These are phyloP conservation scores for Mortierella antarctica DNA, from an alignment of 192 early-diverging fungal species.

Conservation along the genomic window DNA sequence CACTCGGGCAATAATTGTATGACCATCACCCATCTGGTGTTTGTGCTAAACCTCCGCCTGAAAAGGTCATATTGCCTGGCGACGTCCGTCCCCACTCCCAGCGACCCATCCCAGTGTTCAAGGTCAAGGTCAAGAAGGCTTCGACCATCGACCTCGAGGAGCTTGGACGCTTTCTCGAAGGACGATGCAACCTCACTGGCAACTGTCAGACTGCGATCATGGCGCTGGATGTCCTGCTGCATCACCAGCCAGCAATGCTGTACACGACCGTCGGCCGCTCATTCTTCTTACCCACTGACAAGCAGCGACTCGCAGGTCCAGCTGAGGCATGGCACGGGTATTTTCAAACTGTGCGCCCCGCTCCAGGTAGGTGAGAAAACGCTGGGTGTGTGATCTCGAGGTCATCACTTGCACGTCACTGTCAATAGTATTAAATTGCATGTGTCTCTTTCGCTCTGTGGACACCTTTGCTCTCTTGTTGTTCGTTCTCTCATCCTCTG, in stretches of 20 bases:
- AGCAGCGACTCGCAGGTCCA: conserved; percentile 64
- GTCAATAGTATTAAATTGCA: too few relatives aligned
- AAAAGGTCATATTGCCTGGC: conserved; percentile 46
- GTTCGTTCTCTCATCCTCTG: too few relatives aligned
- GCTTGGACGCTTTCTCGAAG: conserved; percentile 61
- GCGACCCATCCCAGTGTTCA: conserved; percentile 65
- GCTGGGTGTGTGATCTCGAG: too few relatives aligned
- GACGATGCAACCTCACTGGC: conserved; percentile 52
- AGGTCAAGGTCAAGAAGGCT: conserved; percentile 70
- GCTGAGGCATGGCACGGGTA: conserved; percentile 92
- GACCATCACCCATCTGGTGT: too few relatives aligned
- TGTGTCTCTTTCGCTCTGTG: neutral
- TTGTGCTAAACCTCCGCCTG: too few relatives aligned
- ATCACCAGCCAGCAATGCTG: conserved; percentile 75
- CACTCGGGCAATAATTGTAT: neutral
- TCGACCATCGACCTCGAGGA: conserved; percentile 72
- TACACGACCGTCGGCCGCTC: conserved; percentile 86
- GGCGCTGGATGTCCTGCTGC: conserved; percentile 83
- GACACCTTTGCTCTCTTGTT: neutral
- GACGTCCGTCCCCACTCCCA: conserved; percentile 33
- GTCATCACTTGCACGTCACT: too few relatives aligned
- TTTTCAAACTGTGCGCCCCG: conserved; percentile 85
- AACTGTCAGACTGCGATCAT: conserved; percentile 63
- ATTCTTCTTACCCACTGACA: conserved; percentile 81
- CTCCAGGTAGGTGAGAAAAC: conserved; percentile 56